A percentile compares a stretch with the other conserved stretches of the same genome.
These are phyloP conservation scores for Rhizopogon sp. DNA, from an alignment of 768 basidiomycete genomes.

Conservation along the genomic window DNA sequence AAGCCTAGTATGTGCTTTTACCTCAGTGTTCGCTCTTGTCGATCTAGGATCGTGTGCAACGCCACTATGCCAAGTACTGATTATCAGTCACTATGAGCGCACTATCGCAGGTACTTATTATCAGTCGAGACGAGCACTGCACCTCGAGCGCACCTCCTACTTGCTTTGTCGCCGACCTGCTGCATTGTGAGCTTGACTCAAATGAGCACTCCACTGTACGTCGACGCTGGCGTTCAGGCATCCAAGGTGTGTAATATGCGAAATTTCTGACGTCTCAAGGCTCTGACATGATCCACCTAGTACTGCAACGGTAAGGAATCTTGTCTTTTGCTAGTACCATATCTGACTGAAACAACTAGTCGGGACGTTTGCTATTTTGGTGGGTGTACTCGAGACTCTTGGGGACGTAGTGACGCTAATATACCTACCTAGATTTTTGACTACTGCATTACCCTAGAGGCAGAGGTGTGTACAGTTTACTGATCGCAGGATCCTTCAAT, in stretches of 20 bases:
- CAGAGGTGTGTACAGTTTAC: conserved; percentile 11
- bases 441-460: conserved; percentile 18
- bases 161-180: too few relatives aligned
- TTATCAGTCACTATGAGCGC: background rate
- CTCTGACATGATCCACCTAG: background rate
- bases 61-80: too few relatives aligned
- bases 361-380: background rate
- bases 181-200: too few relatives aligned
- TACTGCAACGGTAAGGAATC: background rate
- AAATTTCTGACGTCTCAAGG: background rate
- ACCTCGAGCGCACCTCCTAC: too few relatives aligned
- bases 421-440: conserved; percentile 7
- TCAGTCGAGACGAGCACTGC: too few relatives aligned
- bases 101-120: too few relatives aligned
- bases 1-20: too few relatives aligned
- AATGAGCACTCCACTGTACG: background rate
- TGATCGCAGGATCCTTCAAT: background rate
- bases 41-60: too few relatives aligned
- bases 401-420: background rate
- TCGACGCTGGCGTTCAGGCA: background rate
- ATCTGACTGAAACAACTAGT: background rate
- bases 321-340: background rate
- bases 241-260: background rate
- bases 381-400: background rate
- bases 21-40: too few relatives aligned